Evolutionary conservation across 2,329 filamentous ascomycete genomes (phyloP).

Genomic region (Cephalotrichum gorgonifer): DNA sequence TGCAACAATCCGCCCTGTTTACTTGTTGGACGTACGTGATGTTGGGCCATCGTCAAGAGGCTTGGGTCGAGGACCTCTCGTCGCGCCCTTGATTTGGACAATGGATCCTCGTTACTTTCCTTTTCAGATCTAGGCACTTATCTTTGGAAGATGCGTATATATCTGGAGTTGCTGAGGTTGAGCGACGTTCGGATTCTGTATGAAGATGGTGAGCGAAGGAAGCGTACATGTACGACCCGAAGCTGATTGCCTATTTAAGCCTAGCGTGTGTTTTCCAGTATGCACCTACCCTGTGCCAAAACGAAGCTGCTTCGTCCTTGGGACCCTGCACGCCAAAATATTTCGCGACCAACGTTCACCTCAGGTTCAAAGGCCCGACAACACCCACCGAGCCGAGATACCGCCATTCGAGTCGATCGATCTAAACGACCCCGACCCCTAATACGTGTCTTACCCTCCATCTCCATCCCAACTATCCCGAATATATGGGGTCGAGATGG

Average conservation of each 20-base stretch:
- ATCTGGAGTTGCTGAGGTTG: too few species aligned
- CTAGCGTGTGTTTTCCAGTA: neutral
- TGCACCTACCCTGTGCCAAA: neutral
- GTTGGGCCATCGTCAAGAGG: too few species aligned
- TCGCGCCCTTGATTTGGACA: too few species aligned
- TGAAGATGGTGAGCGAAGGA: too few species aligned
- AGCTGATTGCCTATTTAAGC: neutral
- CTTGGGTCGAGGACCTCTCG: too few species aligned
- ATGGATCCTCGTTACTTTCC: too few species aligned
- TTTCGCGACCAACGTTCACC: neutral
- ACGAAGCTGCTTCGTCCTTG: neutral
- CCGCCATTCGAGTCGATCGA: neutral
- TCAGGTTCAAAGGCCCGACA: neutral
- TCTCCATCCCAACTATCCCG: neutral
- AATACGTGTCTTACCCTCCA: neutral
- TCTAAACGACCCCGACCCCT: neutral
- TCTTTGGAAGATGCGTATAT: too few species aligned
- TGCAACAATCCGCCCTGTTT: too few species aligned
- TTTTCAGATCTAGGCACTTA: too few species aligned
- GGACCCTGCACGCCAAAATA: conserved; percentile 2
- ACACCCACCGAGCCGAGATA: neutral
- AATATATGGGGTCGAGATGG: conserved; percentile 58
- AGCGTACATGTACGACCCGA: too few species aligned
- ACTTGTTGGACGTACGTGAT: too few species aligned
- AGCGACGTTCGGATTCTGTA: too few species aligned